Conservation (phyloP, 176 grass and related monocot genomes). For the Eleusine coracana region DNA sequence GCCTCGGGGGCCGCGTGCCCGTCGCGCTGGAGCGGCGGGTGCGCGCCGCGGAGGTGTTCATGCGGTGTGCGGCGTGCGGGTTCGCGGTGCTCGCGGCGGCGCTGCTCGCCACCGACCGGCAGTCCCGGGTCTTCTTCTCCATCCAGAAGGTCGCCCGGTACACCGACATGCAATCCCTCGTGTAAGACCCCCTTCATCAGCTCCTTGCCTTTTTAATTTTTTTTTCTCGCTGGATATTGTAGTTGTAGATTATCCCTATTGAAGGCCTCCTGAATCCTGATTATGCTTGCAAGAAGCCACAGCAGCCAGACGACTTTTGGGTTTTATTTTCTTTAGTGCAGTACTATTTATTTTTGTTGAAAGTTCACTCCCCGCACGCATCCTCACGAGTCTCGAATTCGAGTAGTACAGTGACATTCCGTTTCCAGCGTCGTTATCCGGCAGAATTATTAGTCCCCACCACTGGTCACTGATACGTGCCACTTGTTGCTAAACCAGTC, state of each 20-base stretch:
- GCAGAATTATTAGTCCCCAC: neutral
- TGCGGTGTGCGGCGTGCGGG: conserved; percentile 68
- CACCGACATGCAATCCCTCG: conserved; percentile 82
- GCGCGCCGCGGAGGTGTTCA: conserved; percentile 64
- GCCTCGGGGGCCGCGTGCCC: conserved; percentile 40
- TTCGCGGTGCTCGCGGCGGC: conserved; percentile 71
- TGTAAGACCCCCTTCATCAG: conserved; percentile 51
- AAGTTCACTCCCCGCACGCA: neutral
- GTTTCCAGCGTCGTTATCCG: neutral
- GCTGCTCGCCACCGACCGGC: conserved; percentile 57
- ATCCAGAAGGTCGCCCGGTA: conserved; percentile 75
- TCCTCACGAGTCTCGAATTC: neutral
- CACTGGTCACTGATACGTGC: neutral
- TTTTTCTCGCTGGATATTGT: neutral
- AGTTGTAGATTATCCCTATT: neutral
- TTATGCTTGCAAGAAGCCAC: neutral
- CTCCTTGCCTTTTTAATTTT: neutral
- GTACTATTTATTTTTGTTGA: neutral
- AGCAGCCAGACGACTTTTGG: neutral
- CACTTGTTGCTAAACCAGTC: neutral
- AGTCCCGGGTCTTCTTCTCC: conserved; percentile 72
- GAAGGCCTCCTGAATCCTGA: neutral
- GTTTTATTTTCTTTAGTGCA: neutral
- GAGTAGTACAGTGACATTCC: conserved; percentile 1
- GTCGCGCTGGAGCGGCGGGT: conserved; percentile 69